Evolutionary conservation across 345 rosid species (phyloP), one percentile per base, ranked within the genome.

Genomic region (Gossypium australe): DNA sequence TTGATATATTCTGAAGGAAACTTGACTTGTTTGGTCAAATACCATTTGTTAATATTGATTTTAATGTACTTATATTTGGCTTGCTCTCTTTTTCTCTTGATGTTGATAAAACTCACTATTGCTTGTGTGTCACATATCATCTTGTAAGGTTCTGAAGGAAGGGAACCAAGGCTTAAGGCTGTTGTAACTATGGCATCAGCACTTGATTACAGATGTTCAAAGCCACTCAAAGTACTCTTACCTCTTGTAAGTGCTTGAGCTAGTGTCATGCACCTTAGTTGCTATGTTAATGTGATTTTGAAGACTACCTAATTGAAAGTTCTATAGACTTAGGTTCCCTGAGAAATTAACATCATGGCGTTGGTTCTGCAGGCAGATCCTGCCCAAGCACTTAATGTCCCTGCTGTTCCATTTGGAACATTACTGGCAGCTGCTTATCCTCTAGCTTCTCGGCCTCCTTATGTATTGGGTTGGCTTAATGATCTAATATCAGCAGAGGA

Each of bases 381-480:
- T 78, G 98, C 98, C 24, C 92, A 95, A 82, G 98, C 93, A 73
- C 85, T 95, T 56, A 95, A 83, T 80, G 96, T 95, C 67, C 97
- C 99, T 75, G 98, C 84, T 80, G 97, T 95, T 79, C 99, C 99
- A 24, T 80, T 95, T 80, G 97, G 99, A 16, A 87, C 93, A 43
- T 61, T 95, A 74, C 72, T 93, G 78, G 82, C 99, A 18, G 94
- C 99, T 58, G 89, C 94, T 70, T 90, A 81, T 88, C 98, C 99
- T 82, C 93, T 93, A 80, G 90, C 96, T 2, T 66, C 90, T 17
- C 86, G 82, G 13, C 92, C 98, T 78, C 97, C 97, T 62, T 90
- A 90, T 74, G 88, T 85, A 25, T 84, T 95, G 73, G 85, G 97
- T 77, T 95, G 98, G 99, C 89, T 95, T 75, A 91, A 86, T 78